A percentile compares a stretch with the other conserved stretches of the same genome.
Conservation (phyloP, 768 basidiomycete species). For the Leccinum aurantiacum region DNA sequence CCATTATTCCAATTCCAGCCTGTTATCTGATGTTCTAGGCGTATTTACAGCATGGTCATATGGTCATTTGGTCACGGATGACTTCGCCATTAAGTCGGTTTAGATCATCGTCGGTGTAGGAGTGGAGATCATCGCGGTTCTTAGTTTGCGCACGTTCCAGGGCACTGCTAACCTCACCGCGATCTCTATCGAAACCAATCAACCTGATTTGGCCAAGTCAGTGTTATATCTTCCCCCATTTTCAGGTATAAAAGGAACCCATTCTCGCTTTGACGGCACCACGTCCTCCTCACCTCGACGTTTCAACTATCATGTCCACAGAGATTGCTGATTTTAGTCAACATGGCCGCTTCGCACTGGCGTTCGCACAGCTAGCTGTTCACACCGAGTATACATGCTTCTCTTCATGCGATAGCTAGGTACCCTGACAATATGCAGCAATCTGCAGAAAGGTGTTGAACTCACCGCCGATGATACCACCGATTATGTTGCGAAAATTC, state of each 20-base stretch:
- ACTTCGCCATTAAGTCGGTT: neutral
- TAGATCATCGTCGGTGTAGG: neutral
- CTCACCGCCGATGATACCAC: too few relatives aligned
- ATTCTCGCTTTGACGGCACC: too few relatives aligned
- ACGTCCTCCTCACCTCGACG: neutral
- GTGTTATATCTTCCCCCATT: neutral
- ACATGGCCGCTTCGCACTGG: neutral
- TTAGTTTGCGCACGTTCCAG: neutral
- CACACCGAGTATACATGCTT: neutral
- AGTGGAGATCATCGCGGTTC: neutral
- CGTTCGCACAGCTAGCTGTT: neutral
- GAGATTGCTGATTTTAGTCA: neutral
- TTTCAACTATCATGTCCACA: neutral
- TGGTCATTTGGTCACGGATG: neutral
- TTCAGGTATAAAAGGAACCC: neutral
- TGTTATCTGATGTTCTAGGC: neutral
- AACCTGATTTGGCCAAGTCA: neutral
- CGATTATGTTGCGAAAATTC: constrained; percentile 4
- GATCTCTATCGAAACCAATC: neutral
- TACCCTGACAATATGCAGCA: neutral
- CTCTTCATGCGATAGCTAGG: neutral
- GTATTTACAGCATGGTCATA: neutral
- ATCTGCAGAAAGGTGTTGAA: neutral
- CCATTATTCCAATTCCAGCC: neutral
- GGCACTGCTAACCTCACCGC: neutral